Evolutionary conservation across 2,329 filamentous ascomycete genomes (phyloP), one percentile per base, ranked within the genome.

Genomic region (Moelleriella libera): DNA sequence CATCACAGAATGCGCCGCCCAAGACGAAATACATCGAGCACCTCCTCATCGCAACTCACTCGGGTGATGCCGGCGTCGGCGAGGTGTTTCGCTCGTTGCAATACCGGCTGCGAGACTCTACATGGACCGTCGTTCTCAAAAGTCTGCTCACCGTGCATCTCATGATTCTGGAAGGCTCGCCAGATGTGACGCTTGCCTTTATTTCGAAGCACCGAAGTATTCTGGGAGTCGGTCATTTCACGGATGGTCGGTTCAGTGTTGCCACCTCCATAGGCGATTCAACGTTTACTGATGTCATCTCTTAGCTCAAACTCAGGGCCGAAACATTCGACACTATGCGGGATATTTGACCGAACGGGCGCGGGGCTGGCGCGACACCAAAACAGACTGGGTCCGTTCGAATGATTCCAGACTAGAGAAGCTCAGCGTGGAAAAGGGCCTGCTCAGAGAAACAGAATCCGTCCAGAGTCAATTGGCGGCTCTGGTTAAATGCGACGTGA

Each of bases 101-200:
- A 62, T 80, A 88, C 63, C 81, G 92, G 46, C 68, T 98, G 55
- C 83, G 88, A 62, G 92, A 98, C 64, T 90, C 90, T 55, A 95
- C 92, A 73, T 98, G 92, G 92, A 98, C 92, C n/a, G 88, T 97
- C 49, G 90, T 95, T 54, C 95, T 96, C 81, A 98, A 98, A 72
- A 83, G 88, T 57, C 73, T 98, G 55, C 95, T 97, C 58, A 92
- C 94, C 45, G 81, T 94, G 44, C 92, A 98, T 64, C 71, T 97
- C 51, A 97, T 98, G 92, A 92, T 98, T 62, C 80, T 92, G 55
- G 92, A 98, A 68, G 92, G 92, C 47, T 83, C 89, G 53, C 81
- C 83, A 34, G 88, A 97, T 62, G 85, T 88, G 45, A 95, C 92
- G 3, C 72, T 98, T 54, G 76, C 80, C 51, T 96, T 87, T 58